phyloP scores from a whole-genome alignment of 2,329 filamentous ascomycete species.

The Pseudogymnoascus sp. region DNA sequence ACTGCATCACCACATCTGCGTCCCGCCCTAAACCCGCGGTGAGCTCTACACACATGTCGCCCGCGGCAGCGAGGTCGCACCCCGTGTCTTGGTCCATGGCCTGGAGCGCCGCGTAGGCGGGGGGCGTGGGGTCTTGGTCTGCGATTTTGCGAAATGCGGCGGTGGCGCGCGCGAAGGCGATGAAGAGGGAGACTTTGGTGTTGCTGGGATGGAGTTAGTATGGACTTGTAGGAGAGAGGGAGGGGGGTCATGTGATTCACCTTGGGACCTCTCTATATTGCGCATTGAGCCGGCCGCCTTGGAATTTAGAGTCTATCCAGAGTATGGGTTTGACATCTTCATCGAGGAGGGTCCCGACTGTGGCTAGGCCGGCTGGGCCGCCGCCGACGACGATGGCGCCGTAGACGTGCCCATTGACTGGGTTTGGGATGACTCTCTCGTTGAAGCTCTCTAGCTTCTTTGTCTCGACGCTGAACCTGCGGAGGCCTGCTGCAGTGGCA shows the following conservation, averaged over 20 bases:
- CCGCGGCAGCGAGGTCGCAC: constrained; percentile 48
- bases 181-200: constrained; percentile 52
- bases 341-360: constrained; percentile 53
- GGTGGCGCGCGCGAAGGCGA: constrained; percentile 46
- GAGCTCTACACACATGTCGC: constrained; percentile 42
- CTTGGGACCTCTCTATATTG: constrained; percentile 53
- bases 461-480: background rate
- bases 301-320: constrained; percentile 51
- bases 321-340: constrained; percentile 40
- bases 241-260: constrained; percentile 14
- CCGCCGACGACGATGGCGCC: constrained; percentile 50
- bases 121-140: constrained; percentile 36
- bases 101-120: constrained; percentile 45
- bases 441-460: background rate
- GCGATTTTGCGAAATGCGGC: constrained; percentile 44
- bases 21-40: constrained; percentile 32
- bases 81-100: constrained; percentile 46
- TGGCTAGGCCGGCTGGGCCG: constrained; percentile 50
- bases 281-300: constrained; percentile 42
- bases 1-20: background rate
- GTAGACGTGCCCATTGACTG: constrained; percentile 24
- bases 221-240: background rate
- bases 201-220: constrained; percentile 34
- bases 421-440: background rate
- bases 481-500: background rate